Conservation (phyloP, 1,139 yeast genomes). For the Protomyces macrosporus region DNA sequence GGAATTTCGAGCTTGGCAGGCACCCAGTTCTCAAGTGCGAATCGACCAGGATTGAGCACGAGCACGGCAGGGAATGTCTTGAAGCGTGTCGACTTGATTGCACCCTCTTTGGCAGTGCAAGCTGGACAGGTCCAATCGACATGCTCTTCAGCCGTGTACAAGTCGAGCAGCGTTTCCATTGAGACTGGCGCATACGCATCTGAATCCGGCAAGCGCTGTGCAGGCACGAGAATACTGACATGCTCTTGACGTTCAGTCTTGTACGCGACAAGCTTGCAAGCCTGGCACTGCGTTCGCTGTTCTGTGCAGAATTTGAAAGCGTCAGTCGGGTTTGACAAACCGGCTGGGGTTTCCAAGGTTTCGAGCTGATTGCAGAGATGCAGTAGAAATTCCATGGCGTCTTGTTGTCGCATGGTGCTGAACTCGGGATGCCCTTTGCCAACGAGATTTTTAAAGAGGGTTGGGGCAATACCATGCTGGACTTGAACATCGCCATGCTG, state of each 20-base stretch:
- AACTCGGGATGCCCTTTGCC: slow-evolving; percentile 80
- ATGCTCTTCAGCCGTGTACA: slow-evolving; percentile 48
- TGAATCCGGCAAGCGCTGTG: slow-evolving; percentile 33
- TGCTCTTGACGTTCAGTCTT: slow-evolving; percentile 59
- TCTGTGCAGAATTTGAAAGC: slow-evolving; percentile 61
- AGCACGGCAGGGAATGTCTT: slow-evolving; percentile 65
- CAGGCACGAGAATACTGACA: slow-evolving; percentile 59
- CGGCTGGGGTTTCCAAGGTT: slow-evolving; percentile 24
- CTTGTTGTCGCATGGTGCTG: slow-evolving; percentile 84
- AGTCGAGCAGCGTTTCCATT: slow-evolving; percentile 51
- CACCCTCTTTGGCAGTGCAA: slow-evolving; percentile 43
- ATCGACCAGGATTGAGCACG: slow-evolving; percentile 69
- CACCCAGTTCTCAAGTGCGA: slow-evolving; percentile 81
- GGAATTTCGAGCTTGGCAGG: slow-evolving; percentile 80
- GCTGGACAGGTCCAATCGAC: slow-evolving; percentile 66
- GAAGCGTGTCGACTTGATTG: slow-evolving; percentile 39
- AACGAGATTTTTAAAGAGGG: slow-evolving; percentile 64
- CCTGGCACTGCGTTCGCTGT: slow-evolving; percentile 58
- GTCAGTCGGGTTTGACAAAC: slow-evolving; percentile 46
- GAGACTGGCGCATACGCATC: slow-evolving; percentile 47
- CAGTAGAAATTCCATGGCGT: slow-evolving; percentile 81
- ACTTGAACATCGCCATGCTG: slow-evolving; percentile 41
- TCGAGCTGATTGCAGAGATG: slow-evolving; percentile 53
- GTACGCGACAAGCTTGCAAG: slow-evolving; percentile 59
- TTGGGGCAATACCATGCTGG: slow-evolving; percentile 72